Conservation (phyloP, 2,329 filamentous ascomycete genomes). For the Pseudopyricularia cyperi region DNA sequence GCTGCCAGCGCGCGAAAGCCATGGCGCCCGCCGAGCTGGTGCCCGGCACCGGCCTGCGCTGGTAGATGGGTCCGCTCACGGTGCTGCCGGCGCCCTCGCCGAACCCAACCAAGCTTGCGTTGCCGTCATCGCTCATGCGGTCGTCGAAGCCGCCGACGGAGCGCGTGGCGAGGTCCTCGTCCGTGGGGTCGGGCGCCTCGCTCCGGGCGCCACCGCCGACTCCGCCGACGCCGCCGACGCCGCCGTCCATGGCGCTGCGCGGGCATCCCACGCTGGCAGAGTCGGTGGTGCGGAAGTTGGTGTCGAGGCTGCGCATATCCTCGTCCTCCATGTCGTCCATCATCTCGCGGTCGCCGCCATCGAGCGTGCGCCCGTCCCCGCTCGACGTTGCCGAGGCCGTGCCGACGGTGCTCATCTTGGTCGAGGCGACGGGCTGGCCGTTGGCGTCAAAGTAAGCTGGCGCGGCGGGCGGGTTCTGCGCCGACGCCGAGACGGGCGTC, state of each 20-base stretch:
- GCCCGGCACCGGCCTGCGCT: conserved; percentile 32
- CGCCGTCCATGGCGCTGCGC: conserved; percentile 8
- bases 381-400: conserved; percentile 80
- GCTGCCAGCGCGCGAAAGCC: conserved; percentile 18
- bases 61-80: conserved; percentile 64
- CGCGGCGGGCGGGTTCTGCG: conserved; percentile 25
- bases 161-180: conserved; percentile 34
- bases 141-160: conserved; percentile 45
- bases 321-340: conserved; percentile 40
- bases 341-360: conserved; percentile 28
- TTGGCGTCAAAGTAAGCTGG: conserved; percentile 73
- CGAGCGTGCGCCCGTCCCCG: conserved; percentile 42
- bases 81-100: conserved; percentile 84
- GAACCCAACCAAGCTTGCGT: conserved; percentile 76
- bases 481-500: conserved; percentile 30
- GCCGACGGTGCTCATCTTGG: conserved; percentile 80
- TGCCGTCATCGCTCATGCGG: conserved; percentile 75
- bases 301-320: conserved; percentile 60
- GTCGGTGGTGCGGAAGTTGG: conserved; percentile 30
- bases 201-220: conserved; percentile 7
- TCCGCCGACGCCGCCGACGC: conserved; percentile 15
- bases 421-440: conserved; percentile 53
- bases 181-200: conserved; percentile 27
- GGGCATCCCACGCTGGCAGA: conserved; percentile 26
- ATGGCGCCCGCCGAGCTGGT: conserved; percentile 20